Evolutionary conservation across 1,284 basidiomycete genomes (phyloP).

Genomic region (Anthracocystis walkeri): DNA sequence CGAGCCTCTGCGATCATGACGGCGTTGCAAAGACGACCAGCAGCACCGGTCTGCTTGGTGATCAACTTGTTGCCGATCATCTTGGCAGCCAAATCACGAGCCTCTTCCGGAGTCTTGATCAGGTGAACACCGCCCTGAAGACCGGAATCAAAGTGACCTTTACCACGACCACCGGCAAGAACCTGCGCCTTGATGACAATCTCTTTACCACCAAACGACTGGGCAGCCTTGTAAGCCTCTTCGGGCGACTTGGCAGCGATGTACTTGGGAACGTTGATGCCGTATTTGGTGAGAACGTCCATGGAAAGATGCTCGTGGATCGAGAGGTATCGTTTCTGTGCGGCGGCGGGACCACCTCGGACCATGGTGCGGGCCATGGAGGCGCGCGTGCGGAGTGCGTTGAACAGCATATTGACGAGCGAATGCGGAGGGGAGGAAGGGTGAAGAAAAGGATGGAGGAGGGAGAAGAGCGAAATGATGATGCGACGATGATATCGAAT

Average conservation of each 20-base stretch:
- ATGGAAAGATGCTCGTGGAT: conserved; percentile 99
- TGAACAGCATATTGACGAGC: conserved; percentile 42
- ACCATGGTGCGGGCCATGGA: conserved; percentile 54
- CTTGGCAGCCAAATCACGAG: conserved; percentile 85
- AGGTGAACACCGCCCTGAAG: conserved; percentile 98
- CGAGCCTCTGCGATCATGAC: conserved; percentile 98
- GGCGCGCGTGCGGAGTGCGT: conserved; percentile 58
- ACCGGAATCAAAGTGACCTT: conserved; percentile 96
- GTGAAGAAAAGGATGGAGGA: conserved; percentile 3
- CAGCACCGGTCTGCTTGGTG: conserved; percentile 97
- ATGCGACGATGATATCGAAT: conserved; percentile 10
- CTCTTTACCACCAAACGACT: conserved; percentile 78
- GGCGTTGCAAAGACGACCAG: conserved; percentile 92
- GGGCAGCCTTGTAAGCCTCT: conserved; percentile 89
- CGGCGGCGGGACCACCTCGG: conserved; percentile 42
- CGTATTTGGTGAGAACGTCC: conserved; percentile 96
- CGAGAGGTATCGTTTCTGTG: conserved; percentile 90
- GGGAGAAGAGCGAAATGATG: background rate
- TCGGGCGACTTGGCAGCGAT: conserved; percentile 86
- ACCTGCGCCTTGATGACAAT: conserved; percentile 93
- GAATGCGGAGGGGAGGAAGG: background rate
- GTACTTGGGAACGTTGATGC: conserved; percentile 94
- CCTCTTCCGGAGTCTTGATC: conserved; percentile 91
- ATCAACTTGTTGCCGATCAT: conserved; percentile 97
- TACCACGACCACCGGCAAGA: conserved; percentile 96